phyloP scores from a whole-genome alignment of 2,329 filamentous ascomycete genomes.

The Apiospora saccharicola region DNA sequence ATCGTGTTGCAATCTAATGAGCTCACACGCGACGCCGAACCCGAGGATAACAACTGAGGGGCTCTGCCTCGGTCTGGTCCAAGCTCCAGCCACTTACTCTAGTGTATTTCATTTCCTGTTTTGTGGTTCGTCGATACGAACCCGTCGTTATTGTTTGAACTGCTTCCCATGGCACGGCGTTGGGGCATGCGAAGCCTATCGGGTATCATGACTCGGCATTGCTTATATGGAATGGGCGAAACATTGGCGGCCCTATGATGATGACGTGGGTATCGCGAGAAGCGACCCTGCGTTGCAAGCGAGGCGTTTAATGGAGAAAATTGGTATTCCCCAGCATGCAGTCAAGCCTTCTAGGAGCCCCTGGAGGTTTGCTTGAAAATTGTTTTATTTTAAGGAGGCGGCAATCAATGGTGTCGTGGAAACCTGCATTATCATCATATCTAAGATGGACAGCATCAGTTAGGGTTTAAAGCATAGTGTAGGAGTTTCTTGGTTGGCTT shows the following conservation, averaged over 20 bases:
- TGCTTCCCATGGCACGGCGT: conserved; percentile 14
- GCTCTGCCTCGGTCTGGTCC: neutral
- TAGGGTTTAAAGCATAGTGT: conserved; percentile 10
- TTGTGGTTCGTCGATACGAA: neutral
- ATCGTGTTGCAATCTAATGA: conserved; percentile 70
- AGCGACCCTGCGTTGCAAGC: neutral
- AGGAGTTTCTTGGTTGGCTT: conserved; percentile 7
- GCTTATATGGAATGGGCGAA: neutral
- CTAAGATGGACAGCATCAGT: conserved; percentile 11
- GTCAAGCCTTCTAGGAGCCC: neutral
- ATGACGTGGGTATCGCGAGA: neutral
- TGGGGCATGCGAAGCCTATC: conserved; percentile 8
- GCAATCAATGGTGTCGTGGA: conserved; percentile 12
- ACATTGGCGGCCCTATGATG: neutral
- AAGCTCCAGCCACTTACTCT: neutral
- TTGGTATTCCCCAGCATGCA: conserved; percentile 1
- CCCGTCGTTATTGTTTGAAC: neutral
- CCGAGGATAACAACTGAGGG: conserved; percentile 8
- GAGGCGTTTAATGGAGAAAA: conserved; percentile 21
- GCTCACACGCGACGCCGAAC: conserved; percentile 48
- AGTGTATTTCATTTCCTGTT: conserved; percentile 1
- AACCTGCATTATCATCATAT: conserved; percentile 11
- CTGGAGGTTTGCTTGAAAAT: neutral
- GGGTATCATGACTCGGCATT: conserved; percentile 15
- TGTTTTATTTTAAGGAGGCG: neutral